These are phyloP conservation scores for Chaetoceros tenuissimus DNA, from an alignment of 108 stramenopile species.

Conservation along the genomic window DNA sequence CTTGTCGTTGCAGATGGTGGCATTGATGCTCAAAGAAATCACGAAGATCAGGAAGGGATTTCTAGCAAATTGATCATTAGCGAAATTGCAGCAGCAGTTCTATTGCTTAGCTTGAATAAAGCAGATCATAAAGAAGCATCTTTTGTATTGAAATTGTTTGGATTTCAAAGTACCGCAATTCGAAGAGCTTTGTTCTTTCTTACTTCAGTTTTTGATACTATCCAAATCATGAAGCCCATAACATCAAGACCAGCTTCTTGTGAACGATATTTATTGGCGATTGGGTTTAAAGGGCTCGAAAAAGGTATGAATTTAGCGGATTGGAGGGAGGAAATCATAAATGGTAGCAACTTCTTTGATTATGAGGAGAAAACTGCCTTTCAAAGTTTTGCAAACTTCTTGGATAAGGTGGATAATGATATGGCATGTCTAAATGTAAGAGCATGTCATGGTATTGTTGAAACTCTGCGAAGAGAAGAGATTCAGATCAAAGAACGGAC, in stretches of 20 bases:
- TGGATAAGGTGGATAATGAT: constrained; percentile 37
- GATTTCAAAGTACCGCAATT: constrained; percentile 47
- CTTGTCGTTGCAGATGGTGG: constrained; percentile 85
- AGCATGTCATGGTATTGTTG: constrained; percentile 45
- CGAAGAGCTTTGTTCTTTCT: constrained; percentile 21
- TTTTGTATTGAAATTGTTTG: constrained; percentile 74
- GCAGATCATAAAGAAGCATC: constrained; percentile 43
- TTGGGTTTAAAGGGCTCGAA: constrained; percentile 36
- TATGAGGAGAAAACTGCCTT: constrained; percentile 4
- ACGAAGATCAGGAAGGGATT: constrained; percentile 63
- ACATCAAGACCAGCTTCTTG: constrained; percentile 77
- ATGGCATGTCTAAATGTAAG: constrained; percentile 44
- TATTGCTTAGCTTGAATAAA: no score
- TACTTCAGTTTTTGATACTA: constrained; percentile 28
- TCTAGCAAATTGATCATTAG: constrained; percentile 63
- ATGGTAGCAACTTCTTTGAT: constrained; percentile 25
- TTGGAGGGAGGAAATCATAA: constrained; percentile 50
- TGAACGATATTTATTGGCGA: constrained; percentile 71
- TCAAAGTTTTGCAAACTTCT: constrained; percentile 7
- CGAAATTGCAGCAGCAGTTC: constrained; percentile 65
- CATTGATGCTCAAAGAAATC: constrained; percentile 81
- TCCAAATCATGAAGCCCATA: constrained; percentile 65
- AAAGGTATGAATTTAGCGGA: constrained; percentile 30
- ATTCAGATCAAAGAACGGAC: no score
- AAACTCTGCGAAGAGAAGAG: constrained; percentile 21